Evolutionary conservation across 2,329 filamentous ascomycete genomes (phyloP).

Genomic region (Alternaria sp.): DNA sequence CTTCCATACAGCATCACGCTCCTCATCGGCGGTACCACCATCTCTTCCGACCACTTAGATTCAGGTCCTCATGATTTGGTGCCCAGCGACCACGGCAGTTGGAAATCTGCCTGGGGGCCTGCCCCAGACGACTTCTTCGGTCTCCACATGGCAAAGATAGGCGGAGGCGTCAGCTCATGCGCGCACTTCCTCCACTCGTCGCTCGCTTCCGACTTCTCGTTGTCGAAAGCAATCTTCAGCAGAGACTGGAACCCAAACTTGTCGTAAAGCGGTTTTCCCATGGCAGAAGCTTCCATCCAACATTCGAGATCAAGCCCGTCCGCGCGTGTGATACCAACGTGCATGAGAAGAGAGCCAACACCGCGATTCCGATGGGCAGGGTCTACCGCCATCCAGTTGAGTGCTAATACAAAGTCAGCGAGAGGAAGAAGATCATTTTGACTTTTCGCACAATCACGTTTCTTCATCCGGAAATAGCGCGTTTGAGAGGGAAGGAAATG

Average conservation of each 20-base stretch:
- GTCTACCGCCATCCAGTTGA: slow-evolving; percentile 47
- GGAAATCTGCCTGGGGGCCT: slow-evolving; percentile 16
- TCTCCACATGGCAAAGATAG: slow-evolving; percentile 44
- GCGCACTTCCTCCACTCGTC: slow-evolving; percentile 42
- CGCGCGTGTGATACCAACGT: slow-evolving; percentile 40
- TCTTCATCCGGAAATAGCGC: neutral
- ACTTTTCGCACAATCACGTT: neutral
- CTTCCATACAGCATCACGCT: neutral
- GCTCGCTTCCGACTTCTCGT: slow-evolving; percentile 25
- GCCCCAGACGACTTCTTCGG: slow-evolving; percentile 29
- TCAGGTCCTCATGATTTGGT: neutral
- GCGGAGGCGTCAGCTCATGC: slow-evolving; percentile 41
- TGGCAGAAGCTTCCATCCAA: slow-evolving; percentile 47
- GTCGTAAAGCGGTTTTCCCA: slow-evolving; percentile 47
- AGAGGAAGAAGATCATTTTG: neutral
- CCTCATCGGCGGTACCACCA: neutral
- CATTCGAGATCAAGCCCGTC: slow-evolving; percentile 44
- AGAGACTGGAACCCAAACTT: slow-evolving; percentile 38
- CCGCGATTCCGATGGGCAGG: slow-evolving; percentile 45
- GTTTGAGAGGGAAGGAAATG: slow-evolving; percentile 1
- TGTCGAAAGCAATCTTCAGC: slow-evolving; percentile 41
- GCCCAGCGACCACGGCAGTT: slow-evolving; percentile 30
- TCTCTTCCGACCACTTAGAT: neutral
- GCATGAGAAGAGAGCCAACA: slow-evolving; percentile 46
- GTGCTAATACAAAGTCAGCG: slow-evolving; percentile 30